phyloP scores from a whole-genome alignment of 352 stramenopile genomes.

The Globisporangium acanthophoron region DNA sequence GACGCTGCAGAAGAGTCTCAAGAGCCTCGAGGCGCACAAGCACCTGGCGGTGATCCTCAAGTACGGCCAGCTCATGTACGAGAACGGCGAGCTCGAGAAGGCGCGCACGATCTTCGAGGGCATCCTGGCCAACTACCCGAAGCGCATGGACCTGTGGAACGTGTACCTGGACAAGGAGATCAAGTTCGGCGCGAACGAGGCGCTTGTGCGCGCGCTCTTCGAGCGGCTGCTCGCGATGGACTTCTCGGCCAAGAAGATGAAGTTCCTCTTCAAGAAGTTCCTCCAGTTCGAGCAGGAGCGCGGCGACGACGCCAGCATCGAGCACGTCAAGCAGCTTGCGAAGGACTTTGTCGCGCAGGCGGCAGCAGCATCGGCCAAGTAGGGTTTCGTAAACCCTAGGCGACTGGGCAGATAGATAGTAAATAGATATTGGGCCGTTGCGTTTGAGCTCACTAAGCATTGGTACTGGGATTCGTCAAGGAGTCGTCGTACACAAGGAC shows the following conservation, averaged over 20 bases:
- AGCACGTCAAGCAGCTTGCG: constrained; percentile 93
- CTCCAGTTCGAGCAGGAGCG: constrained; percentile 92
- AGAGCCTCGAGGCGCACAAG: constrained; percentile 93
- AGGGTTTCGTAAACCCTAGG: too few relatives aligned
- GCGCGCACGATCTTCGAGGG: constrained; percentile 94
- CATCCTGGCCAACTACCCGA: constrained; percentile 92
- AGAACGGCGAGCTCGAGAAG: constrained; percentile 90
- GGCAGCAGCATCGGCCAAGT: constrained; percentile 11
- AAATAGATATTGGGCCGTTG: too few relatives aligned
- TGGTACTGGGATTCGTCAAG: too few relatives aligned
- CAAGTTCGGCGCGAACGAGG: constrained; percentile 84
- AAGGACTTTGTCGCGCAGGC: constrained; percentile 88
- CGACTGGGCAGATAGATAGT: too few relatives aligned
- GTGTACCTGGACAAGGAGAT: constrained; percentile 98
- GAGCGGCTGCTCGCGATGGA: constrained; percentile 91
- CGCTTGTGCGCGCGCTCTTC: constrained; percentile 87
- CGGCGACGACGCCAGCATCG: constrained; percentile 80
- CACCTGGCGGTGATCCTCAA: constrained; percentile 93
- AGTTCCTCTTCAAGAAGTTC: constrained; percentile 97
- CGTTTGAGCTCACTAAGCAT: too few relatives aligned
- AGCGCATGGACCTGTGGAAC: constrained; percentile 95
- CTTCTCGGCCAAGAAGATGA: constrained; percentile 97
- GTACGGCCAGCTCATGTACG: constrained; percentile 95
- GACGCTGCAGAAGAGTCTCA: constrained; percentile 89
- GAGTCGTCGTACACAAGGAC: too few relatives aligned